phyloP scores from a whole-genome alignment of 257 asterid genomes.

The Forsythia suspensa region DNA sequence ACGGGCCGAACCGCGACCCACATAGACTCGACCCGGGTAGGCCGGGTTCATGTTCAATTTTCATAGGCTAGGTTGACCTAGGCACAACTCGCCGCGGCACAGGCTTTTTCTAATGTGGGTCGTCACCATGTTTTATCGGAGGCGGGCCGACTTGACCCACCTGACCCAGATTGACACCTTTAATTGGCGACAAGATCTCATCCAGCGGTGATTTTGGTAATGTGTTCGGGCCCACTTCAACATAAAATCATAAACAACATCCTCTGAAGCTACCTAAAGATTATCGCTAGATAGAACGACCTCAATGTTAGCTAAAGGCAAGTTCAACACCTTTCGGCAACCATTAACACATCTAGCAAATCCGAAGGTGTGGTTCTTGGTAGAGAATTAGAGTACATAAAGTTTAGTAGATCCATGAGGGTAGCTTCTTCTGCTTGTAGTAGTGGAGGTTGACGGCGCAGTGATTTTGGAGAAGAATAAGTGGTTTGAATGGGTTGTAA shows the following conservation, averaged over 20 bases:
- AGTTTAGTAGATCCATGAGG: constrained; percentile 78
- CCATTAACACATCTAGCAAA: constrained; percentile 80
- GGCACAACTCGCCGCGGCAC: no score
- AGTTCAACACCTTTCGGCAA: constrained; percentile 80
- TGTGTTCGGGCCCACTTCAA: constrained; percentile 77
- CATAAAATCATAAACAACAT: constrained; percentile 69
- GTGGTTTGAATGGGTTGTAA: no score
- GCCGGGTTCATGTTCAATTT: no score
- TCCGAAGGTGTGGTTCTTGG: constrained; percentile 58
- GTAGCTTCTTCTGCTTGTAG: constrained; percentile 80
- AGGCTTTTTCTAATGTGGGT: no score
- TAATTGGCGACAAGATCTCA: no score
- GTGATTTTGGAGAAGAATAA: no score
- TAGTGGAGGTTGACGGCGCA: not conserved
- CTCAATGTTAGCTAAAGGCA: constrained; percentile 78
- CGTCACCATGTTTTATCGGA: no score
- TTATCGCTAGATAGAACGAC: constrained; percentile 71
- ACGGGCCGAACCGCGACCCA: no score
- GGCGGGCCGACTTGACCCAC: no score
- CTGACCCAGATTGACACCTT: no score
- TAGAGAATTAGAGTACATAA: constrained; percentile 72
- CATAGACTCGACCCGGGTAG: no score
- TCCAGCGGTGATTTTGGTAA: constrained; percentile 31
- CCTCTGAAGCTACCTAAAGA: constrained; percentile 83
- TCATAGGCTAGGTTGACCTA: no score